Evolutionary conservation across 2,329 filamentous ascomycete species (phyloP).

Genomic region (Colletotrichum phormii): DNA sequence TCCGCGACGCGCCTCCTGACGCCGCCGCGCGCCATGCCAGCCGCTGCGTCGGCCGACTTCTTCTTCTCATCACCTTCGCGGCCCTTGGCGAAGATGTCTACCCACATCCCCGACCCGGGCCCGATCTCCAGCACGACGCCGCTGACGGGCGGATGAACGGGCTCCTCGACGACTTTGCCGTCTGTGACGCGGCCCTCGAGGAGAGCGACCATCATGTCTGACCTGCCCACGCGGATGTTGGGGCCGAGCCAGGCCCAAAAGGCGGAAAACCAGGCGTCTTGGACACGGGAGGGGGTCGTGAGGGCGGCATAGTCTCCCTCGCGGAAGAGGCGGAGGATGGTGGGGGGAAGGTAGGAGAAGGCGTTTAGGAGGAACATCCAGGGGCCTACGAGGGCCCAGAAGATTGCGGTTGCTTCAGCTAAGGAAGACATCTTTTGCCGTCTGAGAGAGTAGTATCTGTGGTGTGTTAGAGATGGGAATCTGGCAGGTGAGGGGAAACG

Average conservation of each 20-base stretch:
- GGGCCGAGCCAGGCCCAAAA: conserved; percentile 72
- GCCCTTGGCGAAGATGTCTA: conserved; percentile 58
- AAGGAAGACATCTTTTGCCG: conserved; percentile 41
- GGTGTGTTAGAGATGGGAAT: background rate
- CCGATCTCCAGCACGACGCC: conserved; percentile 73
- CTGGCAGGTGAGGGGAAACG: background rate
- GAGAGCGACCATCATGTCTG: conserved; percentile 61
- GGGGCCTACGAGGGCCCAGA: conserved; percentile 56
- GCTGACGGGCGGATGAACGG: conserved; percentile 51
- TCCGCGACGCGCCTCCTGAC: conserved; percentile 15
- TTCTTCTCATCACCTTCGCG: background rate
- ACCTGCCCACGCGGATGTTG: conserved; percentile 54
- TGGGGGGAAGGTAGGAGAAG: conserved; percentile 61
- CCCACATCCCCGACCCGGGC: conserved; percentile 71
- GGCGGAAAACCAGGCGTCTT: conserved; percentile 66
- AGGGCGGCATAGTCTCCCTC: conserved; percentile 50
- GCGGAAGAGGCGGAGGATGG: conserved; percentile 57
- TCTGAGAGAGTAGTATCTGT: background rate
- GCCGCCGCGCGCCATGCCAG: conserved; percentile 10
- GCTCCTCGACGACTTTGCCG: conserved; percentile 50
- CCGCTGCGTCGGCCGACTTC: conserved; percentile 14
- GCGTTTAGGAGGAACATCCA: conserved; percentile 65
- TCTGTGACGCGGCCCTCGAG: conserved; percentile 60
- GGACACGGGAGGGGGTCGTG: conserved; percentile 54
- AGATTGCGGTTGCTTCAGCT: conserved; percentile 32